phyloP scores from a whole-genome alignment of 1,284 basidiomycete genomes.

The Anthracocystis walkeri region DNA sequence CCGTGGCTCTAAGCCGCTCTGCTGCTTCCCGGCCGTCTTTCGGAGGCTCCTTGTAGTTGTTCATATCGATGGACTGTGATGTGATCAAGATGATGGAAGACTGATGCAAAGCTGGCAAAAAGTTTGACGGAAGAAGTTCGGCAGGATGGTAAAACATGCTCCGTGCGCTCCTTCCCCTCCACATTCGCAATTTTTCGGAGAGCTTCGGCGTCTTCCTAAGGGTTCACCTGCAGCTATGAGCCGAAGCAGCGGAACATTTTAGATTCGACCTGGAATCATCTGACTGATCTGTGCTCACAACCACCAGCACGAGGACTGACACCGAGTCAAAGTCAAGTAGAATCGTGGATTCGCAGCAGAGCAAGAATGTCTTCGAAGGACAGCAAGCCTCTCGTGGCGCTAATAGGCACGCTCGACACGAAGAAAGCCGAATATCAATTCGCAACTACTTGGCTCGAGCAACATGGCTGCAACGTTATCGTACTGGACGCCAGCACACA shows the following conservation, averaged over 20 bases:
- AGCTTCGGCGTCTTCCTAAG: constrained; percentile 7
- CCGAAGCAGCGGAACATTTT: too few relatives aligned
- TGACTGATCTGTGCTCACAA: not conserved
- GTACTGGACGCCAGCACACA: constrained; percentile 32
- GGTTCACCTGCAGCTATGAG: not conserved
- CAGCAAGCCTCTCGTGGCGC: constrained; percentile 23
- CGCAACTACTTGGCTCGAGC: constrained; percentile 30
- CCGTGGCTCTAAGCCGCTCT: constrained; percentile 27
- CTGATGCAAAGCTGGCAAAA: not conserved
- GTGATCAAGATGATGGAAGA: not conserved
- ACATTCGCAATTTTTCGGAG: constrained; percentile 4
- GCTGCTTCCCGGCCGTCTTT: constrained; percentile 41
- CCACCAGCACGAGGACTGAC: not conserved
- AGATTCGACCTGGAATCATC: not conserved
- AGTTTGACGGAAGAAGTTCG: not conserved
- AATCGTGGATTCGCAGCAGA: not conserved
- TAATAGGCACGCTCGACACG: constrained; percentile 50
- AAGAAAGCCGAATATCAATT: constrained; percentile 42
- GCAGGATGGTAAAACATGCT: constrained; percentile 1
- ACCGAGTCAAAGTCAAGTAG: not conserved
- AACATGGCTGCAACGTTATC: constrained; percentile 25
- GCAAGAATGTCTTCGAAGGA: not conserved
- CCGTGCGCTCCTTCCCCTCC: constrained; percentile 19
- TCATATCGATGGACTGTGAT: constrained; percentile 11
- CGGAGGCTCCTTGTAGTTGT: constrained; percentile 26